Evolutionary conservation across 179 eudicot species (phyloP), one percentile per base, ranked within the genome.

Genomic region (Spergularia azorica): DNA sequence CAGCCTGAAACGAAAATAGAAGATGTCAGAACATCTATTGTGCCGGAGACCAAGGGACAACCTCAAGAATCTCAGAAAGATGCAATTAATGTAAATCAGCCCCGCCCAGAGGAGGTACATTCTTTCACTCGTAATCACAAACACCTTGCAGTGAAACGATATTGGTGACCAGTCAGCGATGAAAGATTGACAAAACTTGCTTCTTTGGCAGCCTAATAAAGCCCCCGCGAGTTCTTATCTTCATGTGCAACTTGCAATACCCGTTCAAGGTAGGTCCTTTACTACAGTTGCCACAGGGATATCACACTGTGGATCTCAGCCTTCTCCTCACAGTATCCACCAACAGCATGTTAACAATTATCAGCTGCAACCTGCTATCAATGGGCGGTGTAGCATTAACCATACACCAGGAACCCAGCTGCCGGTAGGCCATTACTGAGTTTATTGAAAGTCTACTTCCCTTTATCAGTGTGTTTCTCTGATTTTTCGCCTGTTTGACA

Each of bases 141-240:
- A 46, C 70, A 64, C 18, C 68, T 3, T 64, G 17, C 8, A 10
- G 16, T 43, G 5, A 43, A 43, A 43, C 0, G 48, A 43, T 43
- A 4, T 43, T 43, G 6, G 48, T 7, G 48, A 43, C 48, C 8
- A 43, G 8, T 43, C 8, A 60, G 9, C 18, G 36, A 32, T 18
- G 9, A 61, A 61, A 18, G 10, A 36, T 41, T 6, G 51, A 41
- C 38, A 9, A 55, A 48, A 20, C 11, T 43, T 32, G 32, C 20
- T 46, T 39, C 61, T 72, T 71, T 21, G 64, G 81, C 86, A 80
- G 86, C 36, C 74, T 73, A 64, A 59, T 16, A 46, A 17, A 13
- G 18, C 51, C n/a, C 3, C 76, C 32, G 60, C 67, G 18, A 15
- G 66, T 50, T 79, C 83, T 20, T 17, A 64, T 48, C 81, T 76